These are phyloP conservation scores for Fonsecaea erecta DNA, from an alignment of 2,329 filamentous ascomycete genomes.

Conservation along the genomic window DNA sequence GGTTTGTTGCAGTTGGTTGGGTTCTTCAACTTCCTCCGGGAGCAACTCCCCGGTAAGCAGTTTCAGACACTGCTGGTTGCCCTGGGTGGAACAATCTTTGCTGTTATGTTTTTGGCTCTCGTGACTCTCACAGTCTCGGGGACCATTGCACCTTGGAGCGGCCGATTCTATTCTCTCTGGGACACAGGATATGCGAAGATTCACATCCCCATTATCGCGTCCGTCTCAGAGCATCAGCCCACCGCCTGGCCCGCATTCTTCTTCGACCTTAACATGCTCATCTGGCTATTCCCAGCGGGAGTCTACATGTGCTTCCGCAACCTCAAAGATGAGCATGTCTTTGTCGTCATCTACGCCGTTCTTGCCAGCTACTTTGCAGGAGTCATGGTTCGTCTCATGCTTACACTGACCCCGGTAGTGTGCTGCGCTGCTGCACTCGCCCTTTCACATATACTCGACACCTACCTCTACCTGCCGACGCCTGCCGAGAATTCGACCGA, in stretches of 20 bases:
- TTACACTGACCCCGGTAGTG: constrained; percentile 93
- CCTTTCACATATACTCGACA: constrained; percentile 84
- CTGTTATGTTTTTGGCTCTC: constrained; percentile 74
- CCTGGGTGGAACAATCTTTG: constrained; percentile 74
- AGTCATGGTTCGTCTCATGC: constrained; percentile 99
- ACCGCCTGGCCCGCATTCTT: constrained; percentile 99
- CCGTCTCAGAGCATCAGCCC: constrained; percentile 98
- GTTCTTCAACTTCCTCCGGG: constrained; percentile 86
- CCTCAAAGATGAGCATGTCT: constrained; percentile 94
- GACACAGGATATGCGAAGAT: constrained; percentile 99
- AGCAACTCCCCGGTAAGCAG: constrained; percentile 87
- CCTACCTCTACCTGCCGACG: constrained; percentile 71
- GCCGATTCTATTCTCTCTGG: constrained; percentile 99
- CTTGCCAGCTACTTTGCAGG: constrained; percentile 97
- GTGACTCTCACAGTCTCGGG: constrained; percentile 81
- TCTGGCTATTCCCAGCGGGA: constrained; percentile 98
- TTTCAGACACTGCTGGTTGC: constrained; percentile 87
- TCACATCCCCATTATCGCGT: constrained; percentile 98
- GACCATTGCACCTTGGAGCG: constrained; percentile 95
- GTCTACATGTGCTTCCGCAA: constrained; percentile 98
- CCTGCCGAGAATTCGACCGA: constrained; percentile 58
- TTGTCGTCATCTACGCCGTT: constrained; percentile 95
- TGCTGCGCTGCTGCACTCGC: constrained; percentile 92
- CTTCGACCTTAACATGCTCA: constrained; percentile 96
- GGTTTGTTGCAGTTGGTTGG: constrained; percentile 92